A percentile compares a stretch with the other conserved stretches of the same genome.
Conservation (phyloP, 371 early-diverging fungal genomes). For the Mucor circinelloides region DNA sequence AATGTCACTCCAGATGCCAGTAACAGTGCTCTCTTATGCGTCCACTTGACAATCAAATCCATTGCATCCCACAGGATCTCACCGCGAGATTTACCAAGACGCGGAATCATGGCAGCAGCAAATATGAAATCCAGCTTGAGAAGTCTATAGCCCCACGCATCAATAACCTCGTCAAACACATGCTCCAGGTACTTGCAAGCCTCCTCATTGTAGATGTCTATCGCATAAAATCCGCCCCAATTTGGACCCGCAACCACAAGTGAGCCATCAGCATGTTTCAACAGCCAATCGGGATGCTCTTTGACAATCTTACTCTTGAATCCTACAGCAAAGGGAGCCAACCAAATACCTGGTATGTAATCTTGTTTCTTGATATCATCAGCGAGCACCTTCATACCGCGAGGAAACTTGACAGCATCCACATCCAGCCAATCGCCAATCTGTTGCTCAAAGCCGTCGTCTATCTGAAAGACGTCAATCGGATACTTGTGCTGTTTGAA, state of each 20-base stretch:
- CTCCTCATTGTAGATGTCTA: conserved; percentile 56
- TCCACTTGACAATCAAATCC: conserved; percentile 49
- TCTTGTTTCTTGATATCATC: conserved; percentile 39
- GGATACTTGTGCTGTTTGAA: conserved; percentile 47
- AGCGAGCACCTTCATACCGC: conserved; percentile 47
- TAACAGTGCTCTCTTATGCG: conserved; percentile 45
- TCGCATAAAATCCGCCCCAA: conserved; percentile 57
- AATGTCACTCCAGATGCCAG: conserved; percentile 63
- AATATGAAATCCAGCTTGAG: conserved; percentile 65
- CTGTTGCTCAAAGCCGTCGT: conserved; percentile 58
- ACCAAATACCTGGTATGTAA: conserved; percentile 57
- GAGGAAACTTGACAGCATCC: conserved; percentile 49
- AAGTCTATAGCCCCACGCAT: conserved; percentile 58
- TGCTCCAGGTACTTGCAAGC: conserved; percentile 47
- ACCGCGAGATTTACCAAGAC: conserved; percentile 56
- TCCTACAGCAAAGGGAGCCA: conserved; percentile 62
- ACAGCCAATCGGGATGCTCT: conserved; percentile 60
- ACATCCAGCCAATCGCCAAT: conserved; percentile 65
- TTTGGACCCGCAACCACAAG: conserved; percentile 47
- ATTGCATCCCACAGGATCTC: conserved; percentile 66
- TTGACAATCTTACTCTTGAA: conserved; percentile 49
- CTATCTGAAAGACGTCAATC: conserved; percentile 62
- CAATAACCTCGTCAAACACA: conserved; percentile 52
- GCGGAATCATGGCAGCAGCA: conserved; percentile 61
- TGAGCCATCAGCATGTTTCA: conserved; percentile 31